Conservation (phyloP, 805 yeast species). For the Candida takata region DNA sequence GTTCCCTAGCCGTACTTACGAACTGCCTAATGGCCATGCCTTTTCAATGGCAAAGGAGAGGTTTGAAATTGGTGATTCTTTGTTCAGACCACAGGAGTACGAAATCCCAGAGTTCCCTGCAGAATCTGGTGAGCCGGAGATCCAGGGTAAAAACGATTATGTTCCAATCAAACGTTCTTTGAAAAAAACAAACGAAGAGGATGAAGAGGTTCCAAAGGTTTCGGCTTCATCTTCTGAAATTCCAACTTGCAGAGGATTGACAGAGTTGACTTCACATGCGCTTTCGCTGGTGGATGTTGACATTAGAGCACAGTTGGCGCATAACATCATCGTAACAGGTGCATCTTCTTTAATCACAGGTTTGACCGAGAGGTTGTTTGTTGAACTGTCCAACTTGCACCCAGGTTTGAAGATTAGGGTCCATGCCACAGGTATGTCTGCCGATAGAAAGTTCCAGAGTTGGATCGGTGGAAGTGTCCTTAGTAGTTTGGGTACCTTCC, state of each 20-base stretch:
- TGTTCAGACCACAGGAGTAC: constrained; percentile 56
- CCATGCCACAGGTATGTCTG: constrained; percentile 70
- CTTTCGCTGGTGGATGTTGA: constrained; percentile 66
- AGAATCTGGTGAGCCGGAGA: constrained; percentile 47
- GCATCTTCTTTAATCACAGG: constrained; percentile 79
- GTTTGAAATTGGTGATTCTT: constrained; percentile 58
- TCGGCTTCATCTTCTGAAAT: too few relatives aligned
- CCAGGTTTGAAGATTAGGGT: constrained; percentile 85
- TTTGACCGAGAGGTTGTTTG: constrained; percentile 64
- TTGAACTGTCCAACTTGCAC: constrained; percentile 59
- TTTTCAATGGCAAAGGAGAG: constrained; percentile 56
- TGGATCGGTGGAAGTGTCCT: constrained; percentile 93
- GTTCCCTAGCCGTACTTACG: constrained; percentile 44
- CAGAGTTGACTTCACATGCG: constrained; percentile 52
- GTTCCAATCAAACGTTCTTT: constrained; percentile 61
- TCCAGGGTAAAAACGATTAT: constrained; percentile 48
- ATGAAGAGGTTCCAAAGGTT: too few relatives aligned
- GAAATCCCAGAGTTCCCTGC: constrained; percentile 30
- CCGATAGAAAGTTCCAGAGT: constrained; percentile 72
- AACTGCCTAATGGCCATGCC: constrained; percentile 70
- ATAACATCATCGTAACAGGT: constrained; percentile 83
- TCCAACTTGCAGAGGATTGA: constrained; percentile 38
- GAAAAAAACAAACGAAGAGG: constrained; percentile 28
- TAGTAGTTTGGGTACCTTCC: constrained; percentile 87
- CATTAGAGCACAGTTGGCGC: constrained; percentile 77